Evolutionary conservation across 192 early-diverging fungal genomes (phyloP), one percentile per base, ranked within the genome.

Genomic region (Umbelopsis vinacea): DNA sequence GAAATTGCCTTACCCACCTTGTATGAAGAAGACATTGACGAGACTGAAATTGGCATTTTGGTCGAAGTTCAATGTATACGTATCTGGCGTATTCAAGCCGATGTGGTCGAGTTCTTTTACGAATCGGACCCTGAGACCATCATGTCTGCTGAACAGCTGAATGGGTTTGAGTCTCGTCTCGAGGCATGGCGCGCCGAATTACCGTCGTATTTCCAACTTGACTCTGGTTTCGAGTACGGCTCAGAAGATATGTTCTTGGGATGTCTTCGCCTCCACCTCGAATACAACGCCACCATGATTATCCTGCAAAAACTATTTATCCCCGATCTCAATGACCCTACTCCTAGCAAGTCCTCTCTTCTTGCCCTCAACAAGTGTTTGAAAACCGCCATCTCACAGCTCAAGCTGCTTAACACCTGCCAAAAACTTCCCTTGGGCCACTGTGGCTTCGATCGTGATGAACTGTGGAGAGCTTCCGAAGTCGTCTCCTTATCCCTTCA

Each of bases 161-260:
- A 46, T 22, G 67, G 74, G 3, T 80, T 69, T 46, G 75, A 76
- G 8, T 29, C 46, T 22, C 63, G 68, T 9, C 46, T 76, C 4
- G n/a, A 70, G 19, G 66, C 29, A 4, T 72, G 67, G 29, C 68
- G 73, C 9, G 46, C 71, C 14, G 23, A 22, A 2, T 33, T 80
- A 14, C 79, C 79, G 0, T 15, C 48, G 0, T 80, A 80, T 29
- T 66, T 80, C 54, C 46, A 66, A 22, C 69, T 80, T 52, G 79
- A 80, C 33, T 74, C 74, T 46, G 79, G 79, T 0, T 80, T 80
- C n/a, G 75, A 74, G 46, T 80, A 80, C 50, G 79, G 79, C 5
- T 71, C 68, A 57, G 48, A 71, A 47, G 79, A 80, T 35, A 52
- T 80, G 35, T 76, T 76, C 40, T 43, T 76, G 10, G 68, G 60